Evolutionary conservation across 176 grass and related monocot genomes (phyloP), one percentile per base, ranked within the genome.

Genomic region (Bonia amplexicaulis): DNA sequence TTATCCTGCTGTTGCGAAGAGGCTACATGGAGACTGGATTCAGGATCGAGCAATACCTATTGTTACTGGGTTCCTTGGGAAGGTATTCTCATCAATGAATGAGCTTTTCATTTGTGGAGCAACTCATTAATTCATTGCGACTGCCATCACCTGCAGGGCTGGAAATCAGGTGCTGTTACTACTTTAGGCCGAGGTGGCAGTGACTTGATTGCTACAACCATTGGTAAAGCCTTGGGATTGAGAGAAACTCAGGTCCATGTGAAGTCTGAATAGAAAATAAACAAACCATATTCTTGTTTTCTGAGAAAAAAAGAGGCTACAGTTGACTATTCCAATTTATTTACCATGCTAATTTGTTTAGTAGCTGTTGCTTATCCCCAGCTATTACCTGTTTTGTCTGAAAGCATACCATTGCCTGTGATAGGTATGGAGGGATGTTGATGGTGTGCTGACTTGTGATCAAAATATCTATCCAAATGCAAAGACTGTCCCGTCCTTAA

Each of bases 151-250:
- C 73, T 84, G 68, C 90, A 96, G 90, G 91, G 96, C 60, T 96
- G 96, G 93, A 99, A 94, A 94, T 91, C 89, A 69, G 87, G 96
- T 19, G 88, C 93, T 80, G 87, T 94, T 31, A 99, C 90, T 85
- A 99, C 96, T 68, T 89, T 99, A 89, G 96, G 93, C 73, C 84
- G 90, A 84, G 96, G 93, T 79, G 96, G 93, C 39, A 96, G 93
- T 52, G 96, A 99, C 84, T 96, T 96, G 81, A 99, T 91, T 71
- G 96, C 96, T 80, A 99, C 97, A 85, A 90, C 93, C 74, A 89
- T 99, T 84, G 97, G 93, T 90, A 99, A 94, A 90, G 97, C 97
- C 80, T 76, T 99, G 88, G 97, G 97, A 77, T 89, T 99, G 83
- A 92, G 90, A 87, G 97, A 99, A 92, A 96, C 96, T 86, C 90